Conservation (phyloP, 2,329 filamentous ascomycete genomes). For the Apiospora arundinis region DNA sequence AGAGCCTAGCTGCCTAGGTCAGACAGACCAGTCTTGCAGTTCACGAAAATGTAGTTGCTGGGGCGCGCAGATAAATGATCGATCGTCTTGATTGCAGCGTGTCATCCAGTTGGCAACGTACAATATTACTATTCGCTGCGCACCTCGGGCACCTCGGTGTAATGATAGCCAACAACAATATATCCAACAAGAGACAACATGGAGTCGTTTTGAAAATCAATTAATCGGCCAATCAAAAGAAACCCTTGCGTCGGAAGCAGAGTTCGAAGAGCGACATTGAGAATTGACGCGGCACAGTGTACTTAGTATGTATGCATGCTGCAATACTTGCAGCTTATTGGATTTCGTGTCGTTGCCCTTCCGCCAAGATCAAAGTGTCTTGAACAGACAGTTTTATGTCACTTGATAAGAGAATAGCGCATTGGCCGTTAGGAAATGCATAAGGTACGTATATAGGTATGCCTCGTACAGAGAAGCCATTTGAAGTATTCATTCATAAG, state of each 20-base stretch:
- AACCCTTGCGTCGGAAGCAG: background rate
- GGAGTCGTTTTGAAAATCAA: background rate
- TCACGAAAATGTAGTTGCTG: background rate
- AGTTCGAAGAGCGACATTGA: background rate
- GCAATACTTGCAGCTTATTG: background rate
- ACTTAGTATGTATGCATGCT: background rate
- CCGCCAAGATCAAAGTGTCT: background rate
- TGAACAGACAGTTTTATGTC: background rate
- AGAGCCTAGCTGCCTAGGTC: too few relatives aligned
- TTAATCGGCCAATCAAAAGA: background rate
- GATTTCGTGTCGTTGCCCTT: background rate
- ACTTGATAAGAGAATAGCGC: background rate
- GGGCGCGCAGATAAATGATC: background rate
- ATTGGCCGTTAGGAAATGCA: background rate
- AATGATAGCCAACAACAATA: background rate
- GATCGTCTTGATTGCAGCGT: background rate
- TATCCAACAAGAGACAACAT: background rate
- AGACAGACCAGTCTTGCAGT: too few relatives aligned
- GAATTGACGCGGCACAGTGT: background rate
- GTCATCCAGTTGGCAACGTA: background rate
- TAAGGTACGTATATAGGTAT: too few relatives aligned
- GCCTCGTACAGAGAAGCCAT: too few relatives aligned
- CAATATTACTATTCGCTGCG: background rate
- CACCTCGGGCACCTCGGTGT: constrained; percentile 4
- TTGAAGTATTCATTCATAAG: too few relatives aligned